A percentile compares a stretch with the other conserved stretches of the same genome.
Conservation (phyloP, 2,329 filamentous ascomycete species). For the Apiospora phragmitis region DNA sequence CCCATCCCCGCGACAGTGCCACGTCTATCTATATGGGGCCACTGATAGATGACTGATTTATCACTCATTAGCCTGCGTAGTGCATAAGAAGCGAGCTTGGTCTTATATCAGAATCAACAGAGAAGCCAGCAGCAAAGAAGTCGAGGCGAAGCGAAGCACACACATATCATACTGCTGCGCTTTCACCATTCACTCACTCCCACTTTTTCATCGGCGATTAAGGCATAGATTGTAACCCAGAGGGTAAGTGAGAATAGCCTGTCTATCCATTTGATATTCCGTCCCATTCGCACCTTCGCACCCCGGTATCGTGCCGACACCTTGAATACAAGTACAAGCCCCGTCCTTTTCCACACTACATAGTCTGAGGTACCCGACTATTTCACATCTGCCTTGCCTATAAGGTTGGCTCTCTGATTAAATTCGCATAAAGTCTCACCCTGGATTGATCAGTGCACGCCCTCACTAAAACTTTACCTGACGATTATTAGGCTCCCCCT, state of each 20-base stretch:
- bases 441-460: slow-evolving; percentile 8
- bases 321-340: slow-evolving; percentile 4
- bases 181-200: neutral
- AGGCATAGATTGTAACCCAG: neutral
- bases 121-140: neutral
- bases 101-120: slow-evolving; percentile 3
- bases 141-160: neutral
- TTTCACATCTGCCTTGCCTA: slow-evolving; percentile 8
- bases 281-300: neutral
- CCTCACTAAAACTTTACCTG: slow-evolving; percentile 8
- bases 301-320: neutral
- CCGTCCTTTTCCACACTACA: neutral
- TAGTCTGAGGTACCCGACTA: slow-evolving; percentile 3
- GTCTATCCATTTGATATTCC: neutral
- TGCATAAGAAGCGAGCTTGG: slow-evolving; percentile 5
- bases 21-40: neutral
- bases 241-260: neutral
- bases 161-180: neutral
- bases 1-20: neutral
- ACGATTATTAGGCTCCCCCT: slow-evolving; percentile 9
- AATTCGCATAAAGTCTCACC: slow-evolving; percentile 9
- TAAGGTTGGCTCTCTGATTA: slow-evolving; percentile 7
- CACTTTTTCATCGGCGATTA: neutral
- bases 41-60: slow-evolving; percentile 8
- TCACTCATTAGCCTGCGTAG: slow-evolving; percentile 3